Conservation (phyloP, 2,329 filamentous ascomycete species). For the Knufia fluminis region DNA sequence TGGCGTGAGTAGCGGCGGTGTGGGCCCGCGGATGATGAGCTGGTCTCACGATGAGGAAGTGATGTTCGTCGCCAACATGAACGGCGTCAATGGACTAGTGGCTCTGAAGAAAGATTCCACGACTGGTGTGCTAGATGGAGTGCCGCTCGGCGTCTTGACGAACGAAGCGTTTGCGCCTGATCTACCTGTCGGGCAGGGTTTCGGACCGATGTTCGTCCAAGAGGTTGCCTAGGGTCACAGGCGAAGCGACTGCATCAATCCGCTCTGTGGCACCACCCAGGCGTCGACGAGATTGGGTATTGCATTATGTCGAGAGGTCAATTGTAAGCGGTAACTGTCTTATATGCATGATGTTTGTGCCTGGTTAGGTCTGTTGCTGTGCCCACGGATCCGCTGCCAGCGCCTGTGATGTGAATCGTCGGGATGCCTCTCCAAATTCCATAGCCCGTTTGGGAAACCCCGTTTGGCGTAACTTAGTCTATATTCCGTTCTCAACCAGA, state of each 20-base stretch:
- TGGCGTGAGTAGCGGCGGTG: neutral
- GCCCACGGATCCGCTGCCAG: constrained; percentile 8
- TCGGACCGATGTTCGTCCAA: too few relatives aligned
- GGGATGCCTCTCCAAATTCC: constrained; percentile 14
- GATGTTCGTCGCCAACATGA: constrained; percentile 5
- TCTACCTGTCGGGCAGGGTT: too few relatives aligned
- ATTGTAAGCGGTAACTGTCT: neutral
- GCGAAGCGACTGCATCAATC: too few relatives aligned
- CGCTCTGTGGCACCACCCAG: too few relatives aligned
- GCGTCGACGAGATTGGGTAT: too few relatives aligned
- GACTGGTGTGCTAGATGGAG: too few relatives aligned
- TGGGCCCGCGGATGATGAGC: neutral
- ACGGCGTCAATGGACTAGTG: neutral
- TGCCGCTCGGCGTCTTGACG: too few relatives aligned
- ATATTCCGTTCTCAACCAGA: constrained; percentile 7
- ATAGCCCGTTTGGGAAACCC: constrained; percentile 3
- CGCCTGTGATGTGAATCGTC: constrained; percentile 12
- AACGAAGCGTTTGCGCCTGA: too few relatives aligned
- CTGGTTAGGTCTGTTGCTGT: neutral
- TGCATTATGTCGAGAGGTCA: too few relatives aligned
- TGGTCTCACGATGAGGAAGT: neutral
- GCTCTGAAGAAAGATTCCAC: neutral
- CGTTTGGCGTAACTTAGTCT: too few relatives aligned
- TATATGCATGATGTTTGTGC: constrained; percentile 12
- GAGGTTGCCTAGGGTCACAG: too few relatives aligned